Evolutionary conservation across 1,284 basidiomycete species (phyloP).

Genomic region (Cutaneotrichosporon sp.): DNA sequence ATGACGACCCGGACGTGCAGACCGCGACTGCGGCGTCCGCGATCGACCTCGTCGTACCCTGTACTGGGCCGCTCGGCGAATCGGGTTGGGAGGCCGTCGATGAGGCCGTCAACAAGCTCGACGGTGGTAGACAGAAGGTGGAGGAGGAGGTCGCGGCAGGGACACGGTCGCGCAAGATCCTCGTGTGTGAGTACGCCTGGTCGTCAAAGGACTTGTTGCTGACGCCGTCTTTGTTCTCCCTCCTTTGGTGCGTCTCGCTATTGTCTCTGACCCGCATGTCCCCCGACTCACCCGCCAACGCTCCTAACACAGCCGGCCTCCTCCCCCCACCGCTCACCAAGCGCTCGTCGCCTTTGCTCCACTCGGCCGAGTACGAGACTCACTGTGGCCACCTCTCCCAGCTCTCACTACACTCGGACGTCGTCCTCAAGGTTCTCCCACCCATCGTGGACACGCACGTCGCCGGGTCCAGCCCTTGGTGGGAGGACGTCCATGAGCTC

Average conservation of each 20-base stretch:
- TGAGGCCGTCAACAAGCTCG: constrained; percentile 61
- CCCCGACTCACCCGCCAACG: not conserved
- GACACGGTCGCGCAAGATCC: constrained; percentile 61
- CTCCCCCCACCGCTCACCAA: constrained; percentile 79
- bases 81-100: constrained; percentile 69
- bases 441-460: constrained; percentile 62
- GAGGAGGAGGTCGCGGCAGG: constrained; percentile 19
- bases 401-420: constrained; percentile 71
- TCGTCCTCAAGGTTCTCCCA: constrained; percentile 74
- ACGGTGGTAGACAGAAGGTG: constrained; percentile 33
- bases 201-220: constrained; percentile 2
- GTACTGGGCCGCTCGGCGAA: constrained; percentile 51
- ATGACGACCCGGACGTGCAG: not conserved
- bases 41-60: constrained; percentile 47
- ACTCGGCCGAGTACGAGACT: constrained; percentile 70
- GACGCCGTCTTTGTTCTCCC: not conserved
- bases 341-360: constrained; percentile 67
- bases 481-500: constrained; percentile 69
- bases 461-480: constrained; percentile 50
- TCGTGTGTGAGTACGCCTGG: constrained; percentile 65
- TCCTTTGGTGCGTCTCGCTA: not conserved
- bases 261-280: not conserved
- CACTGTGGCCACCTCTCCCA: constrained; percentile 73
- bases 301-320: constrained; percentile 65
- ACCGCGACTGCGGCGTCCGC: constrained; percentile 17